Evolutionary conservation across 2,329 filamentous ascomycete species (phyloP).

Genomic region (Tolypocladium tundrense): DNA sequence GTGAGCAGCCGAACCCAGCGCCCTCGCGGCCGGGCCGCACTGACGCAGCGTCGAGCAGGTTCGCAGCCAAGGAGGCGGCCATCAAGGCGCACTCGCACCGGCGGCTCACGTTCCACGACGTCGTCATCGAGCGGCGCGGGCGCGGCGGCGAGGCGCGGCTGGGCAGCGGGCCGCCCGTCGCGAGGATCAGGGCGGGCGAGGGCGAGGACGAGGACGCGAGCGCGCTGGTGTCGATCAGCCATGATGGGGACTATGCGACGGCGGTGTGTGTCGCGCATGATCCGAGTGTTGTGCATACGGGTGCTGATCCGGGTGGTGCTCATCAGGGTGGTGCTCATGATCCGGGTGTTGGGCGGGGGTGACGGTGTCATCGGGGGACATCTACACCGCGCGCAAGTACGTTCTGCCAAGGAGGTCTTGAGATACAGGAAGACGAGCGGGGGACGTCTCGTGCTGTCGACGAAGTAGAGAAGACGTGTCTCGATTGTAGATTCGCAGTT

Average conservation of each 20-base stretch:
- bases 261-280: conserved; percentile 51
- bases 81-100: conserved; percentile 60
- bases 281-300: background rate
- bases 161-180: conserved; percentile 33
- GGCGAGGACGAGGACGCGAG: conserved; percentile 32
- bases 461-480: background rate
- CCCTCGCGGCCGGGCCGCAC: background rate
- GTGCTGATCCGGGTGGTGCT: background rate
- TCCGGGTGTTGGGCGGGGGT: background rate
- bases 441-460: background rate
- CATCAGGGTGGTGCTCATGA: no score
- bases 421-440: background rate
- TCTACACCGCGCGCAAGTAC: no score
- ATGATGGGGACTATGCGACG: conserved; percentile 74
- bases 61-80: conserved; percentile 65
- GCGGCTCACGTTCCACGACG: conserved; percentile 50
- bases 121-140: conserved; percentile 31
- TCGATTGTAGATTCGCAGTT: no score
- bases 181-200: conserved; percentile 24
- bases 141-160: conserved; percentile 12
- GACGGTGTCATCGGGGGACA: background rate
- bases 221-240: conserved; percentile 71
- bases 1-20: conserved; percentile 8
- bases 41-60: conserved; percentile 28
- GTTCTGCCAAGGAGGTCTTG: no score